These are phyloP conservation scores for Dryadomyces sulphureus DNA, from an alignment of 2,329 filamentous ascomycete species.

Conservation along the genomic window DNA sequence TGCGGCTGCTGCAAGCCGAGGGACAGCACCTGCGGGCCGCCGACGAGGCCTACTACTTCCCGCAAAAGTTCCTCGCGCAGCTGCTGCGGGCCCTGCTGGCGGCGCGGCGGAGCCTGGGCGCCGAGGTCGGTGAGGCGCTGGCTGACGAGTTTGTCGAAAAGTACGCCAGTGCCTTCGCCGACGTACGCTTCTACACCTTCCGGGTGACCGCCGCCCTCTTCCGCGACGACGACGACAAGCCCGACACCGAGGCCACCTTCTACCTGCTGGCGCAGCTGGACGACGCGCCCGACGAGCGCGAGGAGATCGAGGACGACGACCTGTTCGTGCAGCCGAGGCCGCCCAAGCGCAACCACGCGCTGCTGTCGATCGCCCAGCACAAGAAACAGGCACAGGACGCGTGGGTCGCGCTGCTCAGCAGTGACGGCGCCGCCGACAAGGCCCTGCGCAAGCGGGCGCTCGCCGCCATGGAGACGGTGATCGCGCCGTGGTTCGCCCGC, in stretches of 20 bases:
- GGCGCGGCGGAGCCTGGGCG: constrained; percentile 24
- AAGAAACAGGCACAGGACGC: constrained; percentile 72
- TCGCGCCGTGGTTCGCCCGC: constrained; percentile 79
- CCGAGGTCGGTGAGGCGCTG: constrained; percentile 21
- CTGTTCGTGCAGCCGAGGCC: constrained; percentile 50
- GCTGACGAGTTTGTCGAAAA: constrained; percentile 62
- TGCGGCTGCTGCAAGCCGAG: constrained; percentile 75
- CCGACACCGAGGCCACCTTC: constrained; percentile 35
- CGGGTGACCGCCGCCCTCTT: constrained; percentile 35
- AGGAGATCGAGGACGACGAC: constrained; percentile 52
- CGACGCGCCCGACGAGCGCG: constrained; percentile 49
- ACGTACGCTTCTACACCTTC: constrained; percentile 74
- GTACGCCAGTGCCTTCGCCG: constrained; percentile 66
- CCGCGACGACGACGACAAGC: constrained; percentile 9
- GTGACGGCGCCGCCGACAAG: constrained; percentile 47
- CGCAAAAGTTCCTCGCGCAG: constrained; percentile 47
- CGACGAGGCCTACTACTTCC: constrained; percentile 41
- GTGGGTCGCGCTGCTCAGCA: constrained; percentile 65
- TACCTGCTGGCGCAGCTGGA: constrained; percentile 53
- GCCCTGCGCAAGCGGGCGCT: constrained; percentile 70
- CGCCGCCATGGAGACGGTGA: constrained; percentile 56
- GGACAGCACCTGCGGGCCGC: constrained; percentile 41
- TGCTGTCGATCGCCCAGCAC: constrained; percentile 53
- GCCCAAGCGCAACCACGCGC: constrained; percentile 50
- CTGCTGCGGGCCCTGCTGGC: constrained; percentile 43